These are phyloP conservation scores for Poa pratensis DNA, from an alignment of 176 grass and related monocot species.

Conservation along the genomic window DNA sequence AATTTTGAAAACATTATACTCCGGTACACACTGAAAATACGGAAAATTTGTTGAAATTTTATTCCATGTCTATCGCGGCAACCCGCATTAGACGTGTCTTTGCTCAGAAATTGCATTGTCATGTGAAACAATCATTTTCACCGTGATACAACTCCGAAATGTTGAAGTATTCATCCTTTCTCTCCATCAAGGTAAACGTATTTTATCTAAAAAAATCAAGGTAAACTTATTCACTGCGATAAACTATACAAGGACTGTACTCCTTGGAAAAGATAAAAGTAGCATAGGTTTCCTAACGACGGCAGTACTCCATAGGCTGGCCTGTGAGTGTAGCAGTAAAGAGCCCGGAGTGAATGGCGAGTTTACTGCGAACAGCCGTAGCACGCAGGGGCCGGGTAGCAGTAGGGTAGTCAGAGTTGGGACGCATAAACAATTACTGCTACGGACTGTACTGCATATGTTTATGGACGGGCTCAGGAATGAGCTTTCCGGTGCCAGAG, in stretches of 20 bases:
- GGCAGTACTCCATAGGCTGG: slow-evolving; percentile 2
- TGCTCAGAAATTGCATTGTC: too few relatives aligned
- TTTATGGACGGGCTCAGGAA: slow-evolving; percentile 52
- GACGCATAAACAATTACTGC: slow-evolving; percentile 38
- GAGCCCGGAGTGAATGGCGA: slow-evolving; percentile 1
- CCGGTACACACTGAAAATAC: too few relatives aligned
- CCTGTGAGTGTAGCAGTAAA: slow-evolving; percentile 4
- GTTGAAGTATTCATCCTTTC: not conserved
- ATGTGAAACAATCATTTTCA: not conserved
- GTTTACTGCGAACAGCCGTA: slow-evolving; percentile 8
- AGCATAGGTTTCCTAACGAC: not conserved
- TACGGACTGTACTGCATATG: slow-evolving; percentile 2
- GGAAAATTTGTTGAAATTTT: too few relatives aligned
- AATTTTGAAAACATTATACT: too few relatives aligned
- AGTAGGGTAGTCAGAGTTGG: slow-evolving; percentile 45
- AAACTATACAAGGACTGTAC: not conserved
- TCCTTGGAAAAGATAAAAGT: slow-evolving; percentile 20
- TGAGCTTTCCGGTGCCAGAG: slow-evolving; percentile 39
- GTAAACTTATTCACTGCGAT: not conserved
- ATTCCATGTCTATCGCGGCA: too few relatives aligned
- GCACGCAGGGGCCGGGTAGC: slow-evolving; percentile 11
- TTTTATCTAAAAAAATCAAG: too few relatives aligned
- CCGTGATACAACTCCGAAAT: not conserved
- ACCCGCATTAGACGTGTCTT: too few relatives aligned
- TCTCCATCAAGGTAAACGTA: not conserved